These are phyloP conservation scores for Ceratonia siliqua DNA, from an alignment of 306 rosid genomes.

Conservation along the genomic window DNA sequence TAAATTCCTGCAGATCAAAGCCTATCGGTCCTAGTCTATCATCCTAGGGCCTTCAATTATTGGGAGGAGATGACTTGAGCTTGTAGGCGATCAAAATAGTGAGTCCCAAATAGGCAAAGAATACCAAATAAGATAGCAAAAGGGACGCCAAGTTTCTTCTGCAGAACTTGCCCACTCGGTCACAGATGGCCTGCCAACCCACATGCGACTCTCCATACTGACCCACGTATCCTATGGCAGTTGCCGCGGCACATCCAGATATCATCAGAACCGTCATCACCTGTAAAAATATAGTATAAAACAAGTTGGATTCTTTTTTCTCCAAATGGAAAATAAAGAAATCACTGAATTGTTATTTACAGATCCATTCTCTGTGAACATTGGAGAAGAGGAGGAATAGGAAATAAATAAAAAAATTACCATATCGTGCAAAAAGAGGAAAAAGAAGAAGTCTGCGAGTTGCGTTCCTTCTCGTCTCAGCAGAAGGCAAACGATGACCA, in stretches of 20 bases:
- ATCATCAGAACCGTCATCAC: conserved; percentile 53
- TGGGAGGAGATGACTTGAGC: conserved; percentile 31
- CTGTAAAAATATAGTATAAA: conserved; percentile 28
- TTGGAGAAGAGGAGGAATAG: not conserved
- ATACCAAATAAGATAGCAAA: conserved; percentile 56
- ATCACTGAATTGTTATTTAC: not conserved
- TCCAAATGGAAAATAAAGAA: not conserved
- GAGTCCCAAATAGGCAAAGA: conserved; percentile 55
- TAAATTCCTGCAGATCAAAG: not conserved
- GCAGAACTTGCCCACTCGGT: conserved; percentile 60
- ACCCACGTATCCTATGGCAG: conserved; percentile 66
- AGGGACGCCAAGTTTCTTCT: conserved; percentile 39
- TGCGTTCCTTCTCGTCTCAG: conserved; percentile 29
- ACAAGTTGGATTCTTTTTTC: not conserved
- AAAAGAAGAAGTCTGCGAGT: conserved; percentile 31
- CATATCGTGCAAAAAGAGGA: conserved; percentile 51
- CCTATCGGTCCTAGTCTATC: not conserved
- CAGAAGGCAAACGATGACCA: conserved; percentile 29
- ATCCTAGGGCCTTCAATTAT: not conserved
- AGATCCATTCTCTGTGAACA: not conserved
- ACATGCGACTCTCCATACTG: conserved; percentile 55
- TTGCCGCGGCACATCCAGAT: conserved; percentile 72
- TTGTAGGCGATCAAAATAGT: conserved; percentile 43
- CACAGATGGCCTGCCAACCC: conserved; percentile 59
- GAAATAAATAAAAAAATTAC: conserved; percentile 36